Evolutionary conservation across 2,329 filamentous ascomycete genomes (phyloP).

Genomic region (Ophiognomonia clavigignenti-juglandacearum): DNA sequence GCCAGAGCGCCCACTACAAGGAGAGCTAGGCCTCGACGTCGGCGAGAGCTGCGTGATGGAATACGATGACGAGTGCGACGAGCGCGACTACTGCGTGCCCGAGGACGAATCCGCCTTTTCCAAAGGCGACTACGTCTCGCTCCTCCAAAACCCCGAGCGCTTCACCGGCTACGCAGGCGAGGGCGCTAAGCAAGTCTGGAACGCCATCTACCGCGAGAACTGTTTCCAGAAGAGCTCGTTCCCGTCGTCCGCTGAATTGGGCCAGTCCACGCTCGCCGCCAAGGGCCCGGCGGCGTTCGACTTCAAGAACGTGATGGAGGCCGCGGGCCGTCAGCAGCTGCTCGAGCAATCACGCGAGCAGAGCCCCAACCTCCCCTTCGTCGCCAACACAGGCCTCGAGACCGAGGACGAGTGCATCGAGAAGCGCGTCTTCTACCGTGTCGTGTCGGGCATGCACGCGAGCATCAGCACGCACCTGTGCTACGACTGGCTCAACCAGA

Average conservation of each 20-base stretch:
- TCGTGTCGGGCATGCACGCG: constrained; percentile 96
- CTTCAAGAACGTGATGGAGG: constrained; percentile 57
- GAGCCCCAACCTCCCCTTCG: constrained; percentile 51
- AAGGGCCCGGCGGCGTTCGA: constrained; percentile 52
- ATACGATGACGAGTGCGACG: constrained; percentile 95
- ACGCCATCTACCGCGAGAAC: constrained; percentile 94
- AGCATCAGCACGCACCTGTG: constrained; percentile 96
- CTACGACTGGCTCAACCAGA: constrained; percentile 94
- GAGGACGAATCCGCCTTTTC: constrained; percentile 83
- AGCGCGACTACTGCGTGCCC: constrained; percentile 92
- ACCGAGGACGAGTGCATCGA: constrained; percentile 90
- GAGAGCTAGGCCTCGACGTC: constrained; percentile 76
- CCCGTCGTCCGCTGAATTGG: constrained; percentile 52
- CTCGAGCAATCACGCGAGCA: constrained; percentile 56
- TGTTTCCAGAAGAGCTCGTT: constrained; percentile 76
- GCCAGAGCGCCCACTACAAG: constrained; percentile 70
- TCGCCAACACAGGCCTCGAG: constrained; percentile 63
- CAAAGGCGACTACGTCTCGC: constrained; percentile 94
- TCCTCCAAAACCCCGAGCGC: constrained; percentile 87
- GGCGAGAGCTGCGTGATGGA: constrained; percentile 96
- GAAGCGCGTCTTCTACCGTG: constrained; percentile 96
- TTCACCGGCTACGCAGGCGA: constrained; percentile 91
- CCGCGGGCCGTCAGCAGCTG: constrained; percentile 54
- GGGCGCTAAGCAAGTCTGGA: constrained; percentile 87
- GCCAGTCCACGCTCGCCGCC: constrained; percentile 35